Evolutionary conservation across 495 filamentous ascomycete genomes (phyloP).

Genomic region (Staphylotrichum tortipilum): DNA sequence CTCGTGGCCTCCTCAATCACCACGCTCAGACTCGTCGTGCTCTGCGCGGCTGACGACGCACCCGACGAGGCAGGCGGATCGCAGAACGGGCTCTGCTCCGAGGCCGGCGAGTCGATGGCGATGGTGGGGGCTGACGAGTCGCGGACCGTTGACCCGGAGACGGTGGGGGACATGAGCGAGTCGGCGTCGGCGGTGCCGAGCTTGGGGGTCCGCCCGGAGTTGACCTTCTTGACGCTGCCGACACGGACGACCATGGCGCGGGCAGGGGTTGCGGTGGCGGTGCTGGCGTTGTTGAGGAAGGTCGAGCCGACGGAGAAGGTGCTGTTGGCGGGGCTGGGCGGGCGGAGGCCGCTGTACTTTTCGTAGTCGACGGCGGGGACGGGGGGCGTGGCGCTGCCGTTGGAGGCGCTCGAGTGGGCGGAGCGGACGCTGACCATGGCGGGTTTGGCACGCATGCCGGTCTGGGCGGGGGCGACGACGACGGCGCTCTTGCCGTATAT

Average conservation of each 20-base stretch:
- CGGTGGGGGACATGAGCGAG: slow-evolving; percentile 15
- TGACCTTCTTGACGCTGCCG: slow-evolving; percentile 42
- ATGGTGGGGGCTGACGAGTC: slow-evolving; percentile 38
- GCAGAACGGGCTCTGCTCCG: slow-evolving; percentile 51
- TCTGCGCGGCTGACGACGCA: slow-evolving; percentile 23
- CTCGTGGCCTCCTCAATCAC: slow-evolving; percentile 45
- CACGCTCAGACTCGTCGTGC: slow-evolving; percentile 41
- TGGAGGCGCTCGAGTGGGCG: slow-evolving; percentile 38
- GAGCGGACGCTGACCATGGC: slow-evolving; percentile 84
- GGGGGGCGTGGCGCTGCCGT: slow-evolving; percentile 41
- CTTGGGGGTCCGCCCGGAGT: slow-evolving; percentile 13
- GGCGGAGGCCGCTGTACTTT: slow-evolving; percentile 42
- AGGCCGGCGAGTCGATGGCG: slow-evolving; percentile 40
- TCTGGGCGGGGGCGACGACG: slow-evolving; percentile 68
- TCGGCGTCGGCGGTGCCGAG: slow-evolving; percentile 13
- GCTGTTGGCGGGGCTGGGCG: slow-evolving; percentile 34
- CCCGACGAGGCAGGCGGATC: slow-evolving; percentile 48
- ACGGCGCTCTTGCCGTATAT: slow-evolving; percentile 85
- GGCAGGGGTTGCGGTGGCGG: slow-evolving; percentile 43
- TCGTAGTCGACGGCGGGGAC: slow-evolving; percentile 47
- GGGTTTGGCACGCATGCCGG: slow-evolving; percentile 74
- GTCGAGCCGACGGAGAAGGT: slow-evolving; percentile 57
- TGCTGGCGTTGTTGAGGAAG: slow-evolving; percentile 52
- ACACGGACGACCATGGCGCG: slow-evolving; percentile 47
- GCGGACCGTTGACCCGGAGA: slow-evolving; percentile 16